These are phyloP conservation scores for Cynanchum wilfordii DNA, from an alignment of 257 asterid genomes.

Conservation along the genomic window DNA sequence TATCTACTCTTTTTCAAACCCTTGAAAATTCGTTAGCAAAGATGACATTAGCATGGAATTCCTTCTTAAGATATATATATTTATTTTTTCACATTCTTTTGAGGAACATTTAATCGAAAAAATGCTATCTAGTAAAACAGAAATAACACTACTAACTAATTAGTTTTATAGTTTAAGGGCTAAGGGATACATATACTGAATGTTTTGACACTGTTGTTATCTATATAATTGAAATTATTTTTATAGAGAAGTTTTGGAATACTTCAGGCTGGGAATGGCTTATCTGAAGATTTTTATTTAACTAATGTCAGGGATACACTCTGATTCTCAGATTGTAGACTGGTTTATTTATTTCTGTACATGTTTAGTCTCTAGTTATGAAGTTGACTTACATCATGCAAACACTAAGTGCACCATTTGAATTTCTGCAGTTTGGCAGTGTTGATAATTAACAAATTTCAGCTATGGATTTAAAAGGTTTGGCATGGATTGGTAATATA, in stretches of 20 bases:
- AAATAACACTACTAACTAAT: background rate
- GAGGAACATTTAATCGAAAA: background rate
- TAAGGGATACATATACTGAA: background rate
- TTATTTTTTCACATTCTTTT: background rate
- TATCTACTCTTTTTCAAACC: background rate
- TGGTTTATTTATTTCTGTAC: background rate
- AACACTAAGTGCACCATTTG: background rate
- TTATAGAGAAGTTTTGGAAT: background rate
- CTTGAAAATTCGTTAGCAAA: background rate
- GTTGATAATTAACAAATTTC: conserved; percentile 7
- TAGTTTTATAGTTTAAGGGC: background rate
- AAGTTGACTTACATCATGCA: background rate
- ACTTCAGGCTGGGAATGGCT: background rate
- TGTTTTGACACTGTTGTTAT: background rate
- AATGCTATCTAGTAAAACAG: no score
- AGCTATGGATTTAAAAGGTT: conserved; percentile 62
- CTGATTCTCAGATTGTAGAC: background rate
- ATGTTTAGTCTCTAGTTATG: background rate
- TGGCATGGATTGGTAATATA: conserved; percentile 73
- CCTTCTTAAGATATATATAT: background rate
- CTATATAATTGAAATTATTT: background rate
- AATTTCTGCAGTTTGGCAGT: conserved; percentile 10
- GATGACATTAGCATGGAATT: background rate
- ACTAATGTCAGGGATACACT: background rate
- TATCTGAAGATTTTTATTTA: background rate